Evolutionary conservation across 2,329 filamentous ascomycete species (phyloP).

Genomic region (Zasmidium citrigriseum): DNA sequence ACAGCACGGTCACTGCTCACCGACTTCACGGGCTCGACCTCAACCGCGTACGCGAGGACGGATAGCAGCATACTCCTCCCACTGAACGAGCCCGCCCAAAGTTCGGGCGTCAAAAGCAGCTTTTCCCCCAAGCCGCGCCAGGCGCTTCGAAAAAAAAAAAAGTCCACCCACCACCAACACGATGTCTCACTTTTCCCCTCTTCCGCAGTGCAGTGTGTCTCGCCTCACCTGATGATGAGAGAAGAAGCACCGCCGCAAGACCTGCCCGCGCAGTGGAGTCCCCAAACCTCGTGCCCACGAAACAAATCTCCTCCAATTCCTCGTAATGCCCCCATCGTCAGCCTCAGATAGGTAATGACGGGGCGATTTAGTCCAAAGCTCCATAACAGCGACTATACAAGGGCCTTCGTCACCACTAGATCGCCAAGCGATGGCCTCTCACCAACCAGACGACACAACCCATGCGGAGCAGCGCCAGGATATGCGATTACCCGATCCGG

Average conservation of each 20-base stretch:
- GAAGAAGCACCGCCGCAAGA: too few relatives aligned
- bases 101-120: neutral
- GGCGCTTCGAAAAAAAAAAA: neutral
- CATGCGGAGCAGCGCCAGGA: neutral
- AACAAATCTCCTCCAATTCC: neutral
- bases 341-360: neutral
- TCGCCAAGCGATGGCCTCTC: neutral
- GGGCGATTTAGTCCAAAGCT: neutral
- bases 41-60: neutral
- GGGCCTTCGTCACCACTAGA: neutral
- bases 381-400: neutral
- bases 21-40: neutral
- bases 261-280: too few relatives aligned
- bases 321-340: neutral
- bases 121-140: neutral
- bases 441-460: neutral
- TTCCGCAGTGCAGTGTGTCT: neutral
- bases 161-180: neutral
- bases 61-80: neutral
- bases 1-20: neutral
- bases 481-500: constrained; percentile 9
- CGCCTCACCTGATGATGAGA: neutral
- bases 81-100: neutral
- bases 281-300: neutral
- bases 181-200: neutral